phyloP scores from a whole-genome alignment of 345 rosid genomes.

The Salix exigua region DNA sequence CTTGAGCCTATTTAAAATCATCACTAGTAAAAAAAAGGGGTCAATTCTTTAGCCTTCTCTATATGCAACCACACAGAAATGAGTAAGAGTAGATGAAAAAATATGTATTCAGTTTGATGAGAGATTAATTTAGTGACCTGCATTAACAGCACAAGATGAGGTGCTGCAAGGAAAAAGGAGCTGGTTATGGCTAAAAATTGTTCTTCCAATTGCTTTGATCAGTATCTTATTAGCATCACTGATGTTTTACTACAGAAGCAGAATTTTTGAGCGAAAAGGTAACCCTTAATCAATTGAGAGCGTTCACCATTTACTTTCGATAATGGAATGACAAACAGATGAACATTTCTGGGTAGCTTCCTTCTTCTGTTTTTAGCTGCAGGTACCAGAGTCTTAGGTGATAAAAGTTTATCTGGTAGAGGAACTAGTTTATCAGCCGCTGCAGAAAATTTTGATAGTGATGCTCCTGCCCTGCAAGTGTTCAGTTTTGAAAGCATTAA shows the following conservation, averaged over 20 bases:
- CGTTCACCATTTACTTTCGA: not conserved
- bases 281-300: not conserved
- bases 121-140: not conserved
- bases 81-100: no score
- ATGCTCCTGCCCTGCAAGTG: constrained; percentile 20
- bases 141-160: constrained; percentile 27
- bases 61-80: no score
- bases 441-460: not conserved
- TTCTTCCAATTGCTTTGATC: constrained; percentile 21
- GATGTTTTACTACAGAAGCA: constrained; percentile 9
- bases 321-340: not conserved
- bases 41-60: no score
- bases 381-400: no score
- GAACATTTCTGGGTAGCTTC: not conserved
- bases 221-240: constrained; percentile 10
- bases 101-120: no score
- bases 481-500: constrained; percentile 25
- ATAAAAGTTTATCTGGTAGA: no score
- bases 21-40: no score
- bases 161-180: constrained; percentile 10
- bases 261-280: constrained; percentile 24
- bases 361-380: not conserved
- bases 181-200: constrained; percentile 12
- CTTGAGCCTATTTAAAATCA: no score
- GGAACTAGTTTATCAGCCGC: not conserved